phyloP scores from a whole-genome alignment of 306 rosid genomes.

The Quillaja saponaria region DNA sequence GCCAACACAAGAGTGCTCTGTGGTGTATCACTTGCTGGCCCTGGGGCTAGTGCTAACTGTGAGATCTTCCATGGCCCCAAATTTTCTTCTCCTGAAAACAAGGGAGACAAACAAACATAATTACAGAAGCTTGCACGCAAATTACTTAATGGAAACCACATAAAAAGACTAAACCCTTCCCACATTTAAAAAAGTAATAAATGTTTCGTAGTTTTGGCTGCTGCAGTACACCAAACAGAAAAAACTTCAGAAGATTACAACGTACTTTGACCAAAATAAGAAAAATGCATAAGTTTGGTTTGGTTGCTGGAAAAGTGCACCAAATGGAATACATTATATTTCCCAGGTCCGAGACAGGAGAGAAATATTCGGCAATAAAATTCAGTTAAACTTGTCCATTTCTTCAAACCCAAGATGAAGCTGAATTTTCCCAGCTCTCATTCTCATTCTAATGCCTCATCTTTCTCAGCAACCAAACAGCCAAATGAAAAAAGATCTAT shows the following conservation, averaged over 20 bases:
- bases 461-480: slow-evolving; percentile 28
- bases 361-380: slow-evolving; percentile 10
- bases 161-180: neutral
- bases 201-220: too few relatives aligned
- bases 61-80: slow-evolving; percentile 69
- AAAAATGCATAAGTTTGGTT: slow-evolving; percentile 11
- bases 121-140: slow-evolving; percentile 17
- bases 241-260: too few relatives aligned
- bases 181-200: neutral
- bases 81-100: slow-evolving; percentile 53
- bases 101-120: neutral
- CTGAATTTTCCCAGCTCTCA: slow-evolving; percentile 15
- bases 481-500: slow-evolving; percentile 13
- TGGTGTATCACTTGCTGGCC: slow-evolving; percentile 45
- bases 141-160: neutral
- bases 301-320: slow-evolving; percentile 14
- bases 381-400: slow-evolving; percentile 13
- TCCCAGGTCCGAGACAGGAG: slow-evolving; percentile 1
- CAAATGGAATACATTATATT: neutral
- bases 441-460: slow-evolving; percentile 9
- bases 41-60: slow-evolving; percentile 63
- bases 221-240: too few relatives aligned
- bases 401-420: slow-evolving; percentile 18
- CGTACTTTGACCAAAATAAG: neutral
- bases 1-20: slow-evolving; percentile 71